These are phyloP conservation scores for Mrakia blollopis DNA, from an alignment of 768 basidiomycete genomes.

Conservation along the genomic window DNA sequence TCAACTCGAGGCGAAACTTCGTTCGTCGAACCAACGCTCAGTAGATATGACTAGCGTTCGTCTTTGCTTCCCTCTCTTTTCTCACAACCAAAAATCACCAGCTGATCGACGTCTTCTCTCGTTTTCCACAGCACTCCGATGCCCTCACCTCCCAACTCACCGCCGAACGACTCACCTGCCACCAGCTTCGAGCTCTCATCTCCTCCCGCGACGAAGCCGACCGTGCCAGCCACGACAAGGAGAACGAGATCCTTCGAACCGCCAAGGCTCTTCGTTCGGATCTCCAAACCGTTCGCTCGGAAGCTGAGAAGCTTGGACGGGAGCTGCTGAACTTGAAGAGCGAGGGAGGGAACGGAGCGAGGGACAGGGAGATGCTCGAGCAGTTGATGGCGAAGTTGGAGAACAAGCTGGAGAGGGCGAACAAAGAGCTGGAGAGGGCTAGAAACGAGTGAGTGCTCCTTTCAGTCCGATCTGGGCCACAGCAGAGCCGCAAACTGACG, in stretches of 20 bases:
- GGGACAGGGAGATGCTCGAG: constrained; percentile 36
- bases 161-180: constrained; percentile 2
- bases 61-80: neutral
- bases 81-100: too few species aligned
- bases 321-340: constrained; percentile 64
- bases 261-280: constrained; percentile 69
- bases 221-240: constrained; percentile 49
- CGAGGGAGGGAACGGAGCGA: constrained; percentile 45
- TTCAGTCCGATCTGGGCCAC: constrained; percentile 22
- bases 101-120: neutral
- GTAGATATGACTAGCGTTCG: constrained; percentile 63
- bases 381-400: constrained; percentile 50
- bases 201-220: neutral
- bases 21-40: constrained; percentile 52
- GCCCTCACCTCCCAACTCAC: constrained; percentile 10
- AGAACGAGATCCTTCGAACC: constrained; percentile 59
- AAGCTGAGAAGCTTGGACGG: constrained; percentile 60
- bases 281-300: constrained; percentile 64
- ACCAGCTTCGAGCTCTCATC: neutral
- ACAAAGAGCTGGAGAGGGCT: constrained; percentile 54
- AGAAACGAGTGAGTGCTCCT: constrained; percentile 42
- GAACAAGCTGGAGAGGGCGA: constrained; percentile 60
- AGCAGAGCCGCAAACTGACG: constrained; percentile 6
- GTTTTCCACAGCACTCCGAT: neutral
- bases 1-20: constrained; percentile 36